These are phyloP conservation scores for Colletotrichum kahawae DNA, from an alignment of 2,329 filamentous ascomycete species.

Conservation along the genomic window DNA sequence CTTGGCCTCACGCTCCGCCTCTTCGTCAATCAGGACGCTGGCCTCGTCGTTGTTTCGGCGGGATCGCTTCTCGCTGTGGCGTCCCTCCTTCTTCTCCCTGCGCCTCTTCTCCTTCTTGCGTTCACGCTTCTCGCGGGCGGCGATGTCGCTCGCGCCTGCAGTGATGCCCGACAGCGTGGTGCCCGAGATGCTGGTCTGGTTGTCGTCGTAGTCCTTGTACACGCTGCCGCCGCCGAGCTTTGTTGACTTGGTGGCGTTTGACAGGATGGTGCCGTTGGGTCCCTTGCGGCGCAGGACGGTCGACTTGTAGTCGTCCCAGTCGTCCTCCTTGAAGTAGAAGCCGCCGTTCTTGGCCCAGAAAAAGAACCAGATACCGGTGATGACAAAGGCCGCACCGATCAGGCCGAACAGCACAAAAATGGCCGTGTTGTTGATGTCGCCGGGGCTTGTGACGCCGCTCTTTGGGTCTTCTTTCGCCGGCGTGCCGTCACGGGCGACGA, in stretches of 20 bases:
- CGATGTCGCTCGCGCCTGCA: constrained; percentile 60
- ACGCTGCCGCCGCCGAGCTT: constrained; percentile 87
- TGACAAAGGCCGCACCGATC: constrained; percentile 77
- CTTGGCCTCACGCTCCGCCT: constrained; percentile 67
- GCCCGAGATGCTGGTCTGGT: constrained; percentile 50
- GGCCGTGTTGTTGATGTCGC: constrained; percentile 68
- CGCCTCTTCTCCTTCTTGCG: constrained; percentile 56
- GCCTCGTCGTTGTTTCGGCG: constrained; percentile 44
- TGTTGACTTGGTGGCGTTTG: constrained; percentile 81
- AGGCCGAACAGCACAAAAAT: constrained; percentile 88
- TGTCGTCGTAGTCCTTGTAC: constrained; percentile 72
- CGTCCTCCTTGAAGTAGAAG: constrained; percentile 81
- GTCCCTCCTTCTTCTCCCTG: constrained; percentile 37
- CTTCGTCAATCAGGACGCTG: constrained; percentile 62
- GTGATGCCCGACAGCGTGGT: constrained; percentile 60
- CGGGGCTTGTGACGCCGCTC: constrained; percentile 56
- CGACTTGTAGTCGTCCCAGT: constrained; percentile 99
- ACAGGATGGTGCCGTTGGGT: constrained; percentile 85
- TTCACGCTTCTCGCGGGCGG: constrained; percentile 60
- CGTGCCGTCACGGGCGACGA: constrained; percentile 40
- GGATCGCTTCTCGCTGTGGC: constrained; percentile 34
- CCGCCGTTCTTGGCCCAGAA: constrained; percentile 98
- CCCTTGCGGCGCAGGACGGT: constrained; percentile 89
- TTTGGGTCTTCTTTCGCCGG: constrained; percentile 42
- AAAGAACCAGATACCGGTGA: constrained; percentile 93